A percentile compares a stretch with the other conserved stretches of the same genome.
phyloP scores from a whole-genome alignment of 2,329 filamentous ascomycete species.

The Lasiodiplodia hormozganensis region DNA sequence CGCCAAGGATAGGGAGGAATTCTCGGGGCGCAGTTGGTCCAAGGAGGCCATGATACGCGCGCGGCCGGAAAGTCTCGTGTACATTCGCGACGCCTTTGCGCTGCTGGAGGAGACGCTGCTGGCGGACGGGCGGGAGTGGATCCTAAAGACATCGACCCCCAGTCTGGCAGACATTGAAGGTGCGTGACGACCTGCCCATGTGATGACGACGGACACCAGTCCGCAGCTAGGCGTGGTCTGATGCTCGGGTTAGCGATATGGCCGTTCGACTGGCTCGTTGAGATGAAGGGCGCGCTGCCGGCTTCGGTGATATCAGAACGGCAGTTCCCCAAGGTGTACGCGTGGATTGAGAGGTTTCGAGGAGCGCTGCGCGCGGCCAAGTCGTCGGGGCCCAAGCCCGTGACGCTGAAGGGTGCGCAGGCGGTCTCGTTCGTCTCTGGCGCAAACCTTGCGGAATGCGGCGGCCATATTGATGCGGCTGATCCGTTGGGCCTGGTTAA shows the following conservation, averaged over 20 bases:
- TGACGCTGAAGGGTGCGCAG: constrained; percentile 60
- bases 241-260: constrained; percentile 57
- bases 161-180: constrained; percentile 72
- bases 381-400: constrained; percentile 48
- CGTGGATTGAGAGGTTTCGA: constrained; percentile 70
- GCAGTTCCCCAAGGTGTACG: constrained; percentile 66
- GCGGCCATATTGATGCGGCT: constrained; percentile 52
- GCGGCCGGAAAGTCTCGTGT: constrained; percentile 63
- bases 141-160: constrained; percentile 61
- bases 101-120: constrained; percentile 69
- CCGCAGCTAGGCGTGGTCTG: constrained; percentile 9
- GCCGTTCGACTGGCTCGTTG: constrained; percentile 70
- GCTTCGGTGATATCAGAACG: constrained; percentile 57
- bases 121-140: constrained; percentile 70
- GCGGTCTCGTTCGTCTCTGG: constrained; percentile 57
- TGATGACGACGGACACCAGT: constrained; percentile 19
- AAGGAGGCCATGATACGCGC: constrained; percentile 48
- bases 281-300: constrained; percentile 63
- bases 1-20: constrained; percentile 62
- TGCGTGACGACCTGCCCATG: constrained; percentile 31
- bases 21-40: constrained; percentile 52
- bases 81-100: constrained; percentile 62
- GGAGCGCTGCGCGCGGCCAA: constrained; percentile 54
- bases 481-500: constrained; percentile 62
- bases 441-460: constrained; percentile 56